Conservation (phyloP, 768 basidiomycete species). For the Lentinula edodes region DNA sequence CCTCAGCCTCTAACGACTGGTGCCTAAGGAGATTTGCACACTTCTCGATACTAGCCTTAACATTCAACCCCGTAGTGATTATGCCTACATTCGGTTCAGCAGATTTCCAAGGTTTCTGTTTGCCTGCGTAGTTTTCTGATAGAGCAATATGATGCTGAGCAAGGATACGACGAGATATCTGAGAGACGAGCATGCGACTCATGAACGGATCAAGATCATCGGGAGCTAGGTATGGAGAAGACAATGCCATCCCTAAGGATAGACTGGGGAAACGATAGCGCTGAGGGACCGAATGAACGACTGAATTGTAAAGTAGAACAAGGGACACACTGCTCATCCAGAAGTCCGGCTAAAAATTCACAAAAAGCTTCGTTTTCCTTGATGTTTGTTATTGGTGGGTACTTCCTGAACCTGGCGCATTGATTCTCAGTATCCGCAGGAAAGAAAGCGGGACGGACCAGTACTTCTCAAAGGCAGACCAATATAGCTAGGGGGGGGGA, state of each 20-base stretch:
- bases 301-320: slow-evolving; percentile 7
- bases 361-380: slow-evolving; percentile 80
- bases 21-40: slow-evolving; percentile 54
- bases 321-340: slow-evolving; percentile 68
- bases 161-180: slow-evolving; percentile 85
- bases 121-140: slow-evolving; percentile 48
- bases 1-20: slow-evolving; percentile 35
- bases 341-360: slow-evolving; percentile 52
- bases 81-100: slow-evolving; percentile 70
- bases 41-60: slow-evolving; percentile 64
- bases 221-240: slow-evolving; percentile 72
- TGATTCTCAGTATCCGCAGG: slow-evolving; percentile 4
- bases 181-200: slow-evolving; percentile 86
- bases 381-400: slow-evolving; percentile 65
- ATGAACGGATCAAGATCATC: slow-evolving; percentile 83
- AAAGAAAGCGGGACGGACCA: slow-evolving; percentile 5
- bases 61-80: slow-evolving; percentile 71
- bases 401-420: slow-evolving; percentile 57
- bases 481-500: slow-evolving; percentile 65
- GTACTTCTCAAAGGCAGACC: slow-evolving; percentile 83
- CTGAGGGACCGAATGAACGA: slow-evolving; percentile 27
- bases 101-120: slow-evolving; percentile 19
- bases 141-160: slow-evolving; percentile 87
- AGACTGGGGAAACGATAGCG: slow-evolving; percentile 71
- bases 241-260: slow-evolving; percentile 78